phyloP scores from a whole-genome alignment of 257 asterid species.

The Cinchona pubescens region DNA sequence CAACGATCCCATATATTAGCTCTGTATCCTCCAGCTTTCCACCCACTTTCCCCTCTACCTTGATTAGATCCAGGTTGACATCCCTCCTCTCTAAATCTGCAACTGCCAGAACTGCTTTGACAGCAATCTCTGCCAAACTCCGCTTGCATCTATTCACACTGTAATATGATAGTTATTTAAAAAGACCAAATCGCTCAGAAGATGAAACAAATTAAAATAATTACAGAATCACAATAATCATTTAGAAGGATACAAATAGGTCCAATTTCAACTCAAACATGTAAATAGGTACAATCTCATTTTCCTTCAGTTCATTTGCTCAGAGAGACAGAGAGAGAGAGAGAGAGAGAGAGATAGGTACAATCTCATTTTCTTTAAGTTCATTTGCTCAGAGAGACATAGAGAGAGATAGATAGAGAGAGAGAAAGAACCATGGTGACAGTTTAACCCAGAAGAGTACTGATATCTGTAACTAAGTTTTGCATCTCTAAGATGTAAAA shows the following conservation, averaged over 20 bases:
- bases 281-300: not conserved
- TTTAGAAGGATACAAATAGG: not conserved
- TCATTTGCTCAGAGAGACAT: not conserved
- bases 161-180: conserved; percentile 32
- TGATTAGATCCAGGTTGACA: conserved; percentile 89
- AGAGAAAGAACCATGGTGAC: not conserved
- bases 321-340: not conserved
- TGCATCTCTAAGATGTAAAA: not conserved
- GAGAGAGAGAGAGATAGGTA: too few species aligned
- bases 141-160: conserved; percentile 97
- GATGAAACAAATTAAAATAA: not conserved
- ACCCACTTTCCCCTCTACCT: conserved; percentile 95
- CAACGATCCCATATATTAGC: conserved; percentile 76
- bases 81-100: conserved; percentile 97
- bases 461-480: not conserved
- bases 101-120: conserved; percentile 91
- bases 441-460: not conserved
- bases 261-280: not conserved
- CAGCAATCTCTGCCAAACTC: conserved; percentile 92
- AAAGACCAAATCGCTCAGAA: not conserved
- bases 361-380: not conserved
- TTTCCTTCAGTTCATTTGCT: not conserved
- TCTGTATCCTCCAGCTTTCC: conserved; percentile 97
- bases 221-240: not conserved
- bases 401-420: too few species aligned